These are phyloP conservation scores for Bryum argenteum DNA, from an alignment of 225 moss, liverwort and hornwort genomes.

Conservation along the genomic window DNA sequence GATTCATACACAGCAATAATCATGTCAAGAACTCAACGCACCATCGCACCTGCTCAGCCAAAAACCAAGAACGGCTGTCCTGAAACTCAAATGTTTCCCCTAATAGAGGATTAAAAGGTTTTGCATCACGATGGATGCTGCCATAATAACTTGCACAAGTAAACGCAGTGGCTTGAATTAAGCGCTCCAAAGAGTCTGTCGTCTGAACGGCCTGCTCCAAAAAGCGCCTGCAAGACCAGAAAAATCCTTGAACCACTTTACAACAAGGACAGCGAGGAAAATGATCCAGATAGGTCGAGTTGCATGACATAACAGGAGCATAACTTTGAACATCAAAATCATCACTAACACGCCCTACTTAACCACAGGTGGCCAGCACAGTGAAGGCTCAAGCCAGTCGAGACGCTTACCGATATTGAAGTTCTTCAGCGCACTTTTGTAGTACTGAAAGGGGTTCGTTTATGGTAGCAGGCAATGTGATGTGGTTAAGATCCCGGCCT, in stretches of 20 bases:
- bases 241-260: not conserved
- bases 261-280: not conserved
- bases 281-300: slow-evolving; percentile 8
- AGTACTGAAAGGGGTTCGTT: slow-evolving; percentile 89
- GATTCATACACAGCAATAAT: slow-evolving; percentile 5
- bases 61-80: slow-evolving; percentile 77
- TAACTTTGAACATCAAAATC: not conserved
- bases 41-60: slow-evolving; percentile 78
- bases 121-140: slow-evolving; percentile 90
- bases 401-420: slow-evolving; percentile 66
- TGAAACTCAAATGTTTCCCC: slow-evolving; percentile 88
- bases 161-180: slow-evolving; percentile 72
- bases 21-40: slow-evolving; percentile 4
- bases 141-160: slow-evolving; percentile 86
- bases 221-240: slow-evolving; percentile 54
- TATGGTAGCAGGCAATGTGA: slow-evolving; percentile 91
- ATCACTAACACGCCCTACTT: not conserved
- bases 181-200: slow-evolving; percentile 62
- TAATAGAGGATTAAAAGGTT: slow-evolving; percentile 89
- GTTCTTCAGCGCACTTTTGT: slow-evolving; percentile 91
- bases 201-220: slow-evolving; percentile 73
- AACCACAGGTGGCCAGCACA: not conserved
- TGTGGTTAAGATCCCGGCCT: slow-evolving; percentile 89
- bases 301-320: not conserved
- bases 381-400: slow-evolving; percentile 3